phyloP scores from a whole-genome alignment of 768 basidiomycete species.

The Leccinum variicolor region DNA sequence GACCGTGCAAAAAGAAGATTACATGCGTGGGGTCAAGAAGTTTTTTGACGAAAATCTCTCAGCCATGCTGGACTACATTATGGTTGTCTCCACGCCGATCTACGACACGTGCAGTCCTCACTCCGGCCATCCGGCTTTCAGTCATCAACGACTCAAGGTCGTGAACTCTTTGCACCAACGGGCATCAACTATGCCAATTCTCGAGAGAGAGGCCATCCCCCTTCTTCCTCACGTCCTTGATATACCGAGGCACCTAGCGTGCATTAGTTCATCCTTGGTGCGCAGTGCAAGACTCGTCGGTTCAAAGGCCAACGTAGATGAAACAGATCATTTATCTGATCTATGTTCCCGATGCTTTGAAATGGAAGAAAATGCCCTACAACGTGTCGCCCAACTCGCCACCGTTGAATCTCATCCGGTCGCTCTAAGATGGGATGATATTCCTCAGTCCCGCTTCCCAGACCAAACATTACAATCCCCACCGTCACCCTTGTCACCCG shows the following conservation, averaged over 20 bases:
- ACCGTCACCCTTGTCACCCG: conserved; percentile 22
- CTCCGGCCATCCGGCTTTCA: conserved; percentile 31
- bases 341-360: conserved; percentile 62
- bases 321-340: conserved; percentile 43
- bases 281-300: conserved; percentile 52
- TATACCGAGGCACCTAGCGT: conserved; percentile 72
- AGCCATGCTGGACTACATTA: conserved; percentile 78
- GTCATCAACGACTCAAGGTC: conserved; percentile 51
- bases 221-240: conserved; percentile 73
- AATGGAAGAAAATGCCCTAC: conserved; percentile 66
- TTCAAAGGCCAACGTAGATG: conserved; percentile 30
- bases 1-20: conserved; percentile 74
- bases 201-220: conserved; percentile 71
- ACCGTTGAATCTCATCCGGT: conserved; percentile 11
- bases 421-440: conserved; percentile 15
- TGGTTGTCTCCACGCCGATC: conserved; percentile 60
- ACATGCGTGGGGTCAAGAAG: conserved; percentile 73
- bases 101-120: conserved; percentile 25
- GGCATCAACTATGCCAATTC: conserved; percentile 47
- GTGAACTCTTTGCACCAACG: conserved; percentile 58
- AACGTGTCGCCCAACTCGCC: conserved; percentile 62
- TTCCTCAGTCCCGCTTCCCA: not conserved
- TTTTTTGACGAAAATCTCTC: conserved; percentile 63
- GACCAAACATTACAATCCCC: conserved; percentile 10
- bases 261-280: conserved; percentile 72